phyloP scores from a whole-genome alignment of 208 protist species.

The Leishmania gerbilli region DNA sequence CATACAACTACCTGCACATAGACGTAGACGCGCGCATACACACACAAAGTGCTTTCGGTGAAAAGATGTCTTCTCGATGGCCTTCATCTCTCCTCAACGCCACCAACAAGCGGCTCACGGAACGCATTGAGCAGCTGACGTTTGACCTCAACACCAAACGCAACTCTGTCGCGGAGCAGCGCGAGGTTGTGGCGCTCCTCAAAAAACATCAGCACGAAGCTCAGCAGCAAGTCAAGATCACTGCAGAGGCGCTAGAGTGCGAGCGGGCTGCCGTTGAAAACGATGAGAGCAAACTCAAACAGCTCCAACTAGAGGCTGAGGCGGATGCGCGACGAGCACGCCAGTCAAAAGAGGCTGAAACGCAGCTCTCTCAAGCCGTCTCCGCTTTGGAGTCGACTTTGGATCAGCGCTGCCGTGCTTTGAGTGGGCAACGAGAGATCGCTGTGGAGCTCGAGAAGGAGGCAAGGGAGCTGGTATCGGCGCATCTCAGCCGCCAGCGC shows the following conservation, averaged over 20 bases:
- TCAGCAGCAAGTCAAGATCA: conserved; percentile 25
- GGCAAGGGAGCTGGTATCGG: conserved; percentile 39
- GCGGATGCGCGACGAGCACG: conserved; percentile 12
- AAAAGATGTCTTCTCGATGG: conserved; percentile 48
- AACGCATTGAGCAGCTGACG: conserved; percentile 37
- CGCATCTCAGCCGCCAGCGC: conserved; percentile 34
- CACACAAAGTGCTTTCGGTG: background rate
- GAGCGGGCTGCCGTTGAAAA: conserved; percentile 13
- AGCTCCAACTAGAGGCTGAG: conserved; percentile 33
- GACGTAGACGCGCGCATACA: conserved; percentile 7
- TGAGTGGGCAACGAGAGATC: conserved; percentile 27
- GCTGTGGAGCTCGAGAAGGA: conserved; percentile 38
- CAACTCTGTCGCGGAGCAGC: conserved; percentile 39
- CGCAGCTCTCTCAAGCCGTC: conserved; percentile 9
- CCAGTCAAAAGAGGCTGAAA: conserved; percentile 22
- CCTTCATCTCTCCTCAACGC: conserved; percentile 64
- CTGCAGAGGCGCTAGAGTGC: conserved; percentile 16
- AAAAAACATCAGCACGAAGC: conserved; percentile 39
- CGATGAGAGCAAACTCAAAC: conserved; percentile 25
- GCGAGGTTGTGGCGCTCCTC: conserved; percentile 42
- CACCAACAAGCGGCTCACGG: conserved; percentile 59
- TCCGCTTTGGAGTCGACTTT: conserved; percentile 16
- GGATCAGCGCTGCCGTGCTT: conserved; percentile 12
- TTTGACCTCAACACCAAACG: conserved; percentile 37
- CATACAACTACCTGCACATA: conserved; percentile 8